phyloP scores from a whole-genome alignment of 176 grass and related monocot species.

The Triticum urartu region DNA sequence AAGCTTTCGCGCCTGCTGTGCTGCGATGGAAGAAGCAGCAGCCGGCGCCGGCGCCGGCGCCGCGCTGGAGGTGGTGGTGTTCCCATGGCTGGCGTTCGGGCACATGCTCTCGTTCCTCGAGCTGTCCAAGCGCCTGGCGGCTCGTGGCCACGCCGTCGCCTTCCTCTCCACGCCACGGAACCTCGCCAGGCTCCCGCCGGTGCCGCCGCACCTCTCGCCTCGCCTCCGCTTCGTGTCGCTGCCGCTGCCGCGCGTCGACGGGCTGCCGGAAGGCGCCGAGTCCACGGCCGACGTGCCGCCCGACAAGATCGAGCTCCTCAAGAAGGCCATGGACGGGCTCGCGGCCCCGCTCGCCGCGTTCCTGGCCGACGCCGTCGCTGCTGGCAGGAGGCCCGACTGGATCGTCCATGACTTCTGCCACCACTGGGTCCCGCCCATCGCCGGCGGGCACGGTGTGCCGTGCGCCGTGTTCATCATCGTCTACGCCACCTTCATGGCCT shows the following conservation, averaged over 20 bases:
- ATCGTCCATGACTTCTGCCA: too few relatives aligned
- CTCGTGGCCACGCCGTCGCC: constrained; percentile 24
- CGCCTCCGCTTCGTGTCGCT: constrained; percentile 25
- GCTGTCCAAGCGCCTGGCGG: constrained; percentile 47
- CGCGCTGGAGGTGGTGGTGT: constrained; percentile 16
- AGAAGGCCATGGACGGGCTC: too few relatives aligned
- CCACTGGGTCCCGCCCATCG: too few relatives aligned
- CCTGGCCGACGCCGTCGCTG: too few relatives aligned
- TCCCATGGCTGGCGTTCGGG: constrained; percentile 67
- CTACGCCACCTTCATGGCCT: neutral
- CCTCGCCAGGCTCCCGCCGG: constrained; percentile 37
- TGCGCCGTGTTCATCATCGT: constrained; percentile 12
- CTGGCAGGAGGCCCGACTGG: too few relatives aligned
- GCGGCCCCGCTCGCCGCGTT: too few relatives aligned
- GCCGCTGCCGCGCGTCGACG: constrained; percentile 25
- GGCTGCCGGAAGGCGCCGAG: too few relatives aligned
- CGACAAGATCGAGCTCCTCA: too few relatives aligned
- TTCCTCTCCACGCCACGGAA: constrained; percentile 62
- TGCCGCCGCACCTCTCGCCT: constrained; percentile 8
- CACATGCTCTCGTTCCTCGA: constrained; percentile 52
- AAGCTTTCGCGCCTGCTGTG: too few relatives aligned
- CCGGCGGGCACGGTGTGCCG: neutral
- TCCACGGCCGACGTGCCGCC: too few relatives aligned
- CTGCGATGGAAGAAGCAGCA: too few relatives aligned
- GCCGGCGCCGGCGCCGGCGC: neutral